Evolutionary conservation across 1,139 yeast genomes (phyloP), one percentile per base, ranked within the genome.

Genomic region (Taphrina betulina): DNA sequence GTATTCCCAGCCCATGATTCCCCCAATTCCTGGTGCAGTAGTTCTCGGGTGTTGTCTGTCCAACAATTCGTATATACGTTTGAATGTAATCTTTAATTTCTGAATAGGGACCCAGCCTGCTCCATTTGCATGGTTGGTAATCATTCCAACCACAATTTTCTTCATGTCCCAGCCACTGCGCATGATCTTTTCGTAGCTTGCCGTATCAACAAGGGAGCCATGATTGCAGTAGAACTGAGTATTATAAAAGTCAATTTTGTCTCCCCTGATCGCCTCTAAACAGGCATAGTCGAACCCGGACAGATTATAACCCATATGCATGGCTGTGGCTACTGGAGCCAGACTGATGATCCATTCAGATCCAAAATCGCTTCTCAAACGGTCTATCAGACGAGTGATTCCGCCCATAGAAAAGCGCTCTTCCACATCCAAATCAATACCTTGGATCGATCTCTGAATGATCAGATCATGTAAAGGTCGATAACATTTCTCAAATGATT

Each of bases 1-100:
- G 42, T 48, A 48, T 23, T 48, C 53, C 53, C 53, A 48, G n/a
- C 44, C 53, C 12, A 31, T 37, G n/a, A 48, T 28, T 7, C 53
- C 53, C 7, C 44, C 53, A 17, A 48, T 37, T 2, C 10, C 5
- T n/a, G n/a, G n/a, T n/a, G n/a, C n/a, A n/a, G n/a, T n/a, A n/a
- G n/a, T n/a, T n/a, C n/a, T n/a, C n/a, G n/a, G 41, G 12, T 4
- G 24, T 10, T 8, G 24, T 10, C 10, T 37, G 41, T 1, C 12
- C 8, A 2, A 12, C 16, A 10, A 19, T 14, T 12, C 19, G 37
- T 14, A 5, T 2, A n/a, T n/a, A n/a, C 2, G 31, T 28, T 28
- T n/a, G 31, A 28, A n/a, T n/a, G n/a, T n/a, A n/a, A n/a, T n/a
- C 29, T 29, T 26, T 8, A 48, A 28, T n/a, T 17, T 20, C 8